A percentile compares a stretch with the other conserved stretches of the same genome.
Conservation (phyloP, 331 rosid species). For the Saraca asoca region DNA sequence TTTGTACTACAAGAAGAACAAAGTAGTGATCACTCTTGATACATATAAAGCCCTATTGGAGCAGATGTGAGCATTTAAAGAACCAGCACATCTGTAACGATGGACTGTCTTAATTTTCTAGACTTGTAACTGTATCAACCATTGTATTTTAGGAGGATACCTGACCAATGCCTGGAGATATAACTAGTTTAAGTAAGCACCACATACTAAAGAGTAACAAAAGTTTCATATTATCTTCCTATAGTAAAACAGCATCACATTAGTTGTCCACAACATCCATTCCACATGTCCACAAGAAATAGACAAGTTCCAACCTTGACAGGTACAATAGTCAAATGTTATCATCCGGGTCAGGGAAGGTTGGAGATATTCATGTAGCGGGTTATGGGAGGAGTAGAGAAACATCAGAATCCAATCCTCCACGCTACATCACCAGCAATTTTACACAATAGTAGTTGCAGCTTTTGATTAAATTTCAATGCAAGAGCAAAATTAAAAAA, state of each 20-base stretch:
- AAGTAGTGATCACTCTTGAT: not conserved
- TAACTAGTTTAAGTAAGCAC: not conserved
- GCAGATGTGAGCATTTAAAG: conserved; percentile 58
- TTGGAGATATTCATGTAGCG: conserved; percentile 39
- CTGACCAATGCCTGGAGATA: conserved; percentile 61
- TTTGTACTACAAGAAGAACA: not conserved
- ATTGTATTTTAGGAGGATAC: conserved; percentile 44
- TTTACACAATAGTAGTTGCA: no score
- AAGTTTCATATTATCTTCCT: not conserved
- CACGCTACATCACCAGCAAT: conserved; percentile 52
- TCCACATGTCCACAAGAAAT: no score
- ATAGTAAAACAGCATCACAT: not conserved
- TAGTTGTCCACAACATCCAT: not conserved
- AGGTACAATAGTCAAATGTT: conserved; percentile 34
- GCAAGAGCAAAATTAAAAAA: not conserved
- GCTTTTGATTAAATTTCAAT: not conserved
- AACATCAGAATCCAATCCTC: conserved; percentile 26
- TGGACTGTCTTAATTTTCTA: conserved; percentile 55
- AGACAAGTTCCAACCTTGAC: conserved; percentile 55
- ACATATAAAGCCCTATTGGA: conserved; percentile 59
- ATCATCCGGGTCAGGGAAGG: conserved; percentile 43
- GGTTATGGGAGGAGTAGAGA: conserved; percentile 54
- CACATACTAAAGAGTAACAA: not conserved
- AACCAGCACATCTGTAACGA: conserved; percentile 55
- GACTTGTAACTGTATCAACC: conserved; percentile 69